A percentile compares a stretch with the other conserved stretches of the same genome.
phyloP scores from a whole-genome alignment of 2,329 filamentous ascomycete genomes.

The Sporothrix variecibatus region DNA sequence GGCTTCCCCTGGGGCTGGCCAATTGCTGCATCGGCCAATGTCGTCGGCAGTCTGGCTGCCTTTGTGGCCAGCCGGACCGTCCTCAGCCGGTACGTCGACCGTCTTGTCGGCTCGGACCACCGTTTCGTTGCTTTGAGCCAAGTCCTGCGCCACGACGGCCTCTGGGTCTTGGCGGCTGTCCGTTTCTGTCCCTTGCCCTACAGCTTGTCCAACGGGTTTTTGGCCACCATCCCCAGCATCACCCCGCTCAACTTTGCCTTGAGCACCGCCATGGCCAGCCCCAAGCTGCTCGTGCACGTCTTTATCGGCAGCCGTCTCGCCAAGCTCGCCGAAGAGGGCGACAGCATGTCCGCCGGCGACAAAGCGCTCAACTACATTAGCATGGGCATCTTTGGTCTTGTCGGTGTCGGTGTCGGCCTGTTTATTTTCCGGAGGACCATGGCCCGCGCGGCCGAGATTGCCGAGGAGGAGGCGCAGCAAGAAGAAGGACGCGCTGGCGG shows the following conservation, averaged over 20 bases:
- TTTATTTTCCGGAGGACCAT: conserved; percentile 79
- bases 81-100: conserved; percentile 74
- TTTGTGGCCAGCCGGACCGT: conserved; percentile 81
- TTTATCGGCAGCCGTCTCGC: conserved; percentile 88
- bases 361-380: conserved; percentile 82
- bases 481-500: conserved; percentile 39
- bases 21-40: conserved; percentile 75
- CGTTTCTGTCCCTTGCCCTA: conserved; percentile 91
- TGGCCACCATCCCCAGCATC: conserved; percentile 91
- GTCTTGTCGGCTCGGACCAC: conserved; percentile 77
- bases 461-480: conserved; percentile 44
- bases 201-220: conserved; percentile 88
- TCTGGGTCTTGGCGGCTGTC: conserved; percentile 88
- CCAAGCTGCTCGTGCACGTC: conserved; percentile 87
- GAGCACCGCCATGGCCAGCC: conserved; percentile 78
- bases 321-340: conserved; percentile 77
- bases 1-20: conserved; percentile 71
- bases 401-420: conserved; percentile 76
- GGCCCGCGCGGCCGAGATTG: conserved; percentile 61
- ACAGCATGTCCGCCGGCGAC: conserved; percentile 76
- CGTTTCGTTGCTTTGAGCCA: conserved; percentile 86
- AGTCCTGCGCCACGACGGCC: conserved; percentile 84
- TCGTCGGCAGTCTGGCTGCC: conserved; percentile 74
- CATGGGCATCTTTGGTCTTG: conserved; percentile 69
- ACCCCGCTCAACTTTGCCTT: conserved; percentile 72